A percentile compares a stretch with the other conserved stretches of the same genome.
phyloP scores from a whole-genome alignment of 345 rosid genomes.

The Balakata baccata region DNA sequence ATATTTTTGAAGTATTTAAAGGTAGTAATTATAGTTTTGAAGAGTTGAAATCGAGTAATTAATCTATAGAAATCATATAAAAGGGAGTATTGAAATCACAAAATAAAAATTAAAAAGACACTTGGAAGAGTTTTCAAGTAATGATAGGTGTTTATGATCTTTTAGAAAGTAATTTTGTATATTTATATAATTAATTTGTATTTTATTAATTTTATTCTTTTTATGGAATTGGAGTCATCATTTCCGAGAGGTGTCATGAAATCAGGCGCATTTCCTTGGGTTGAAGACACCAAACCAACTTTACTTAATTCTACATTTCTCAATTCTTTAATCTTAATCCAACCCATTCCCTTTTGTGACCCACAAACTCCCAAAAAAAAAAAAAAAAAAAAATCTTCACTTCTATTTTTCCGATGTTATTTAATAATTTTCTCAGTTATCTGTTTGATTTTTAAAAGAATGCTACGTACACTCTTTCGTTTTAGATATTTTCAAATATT shows the following conservation, averaged over 20 bases:
- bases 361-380: too few relatives aligned
- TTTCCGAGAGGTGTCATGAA: constrained; percentile 46
- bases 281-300: constrained; percentile 34
- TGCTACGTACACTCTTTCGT: too few relatives aligned
- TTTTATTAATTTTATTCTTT: background rate
- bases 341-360: constrained; percentile 21
- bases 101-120: background rate
- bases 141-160: background rate
- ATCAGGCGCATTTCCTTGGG: constrained; percentile 45
- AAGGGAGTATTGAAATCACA: background rate
- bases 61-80: too few relatives aligned
- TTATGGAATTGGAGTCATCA: constrained; percentile 27
- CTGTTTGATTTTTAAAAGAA: too few relatives aligned
- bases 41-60: too few relatives aligned
- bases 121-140: constrained; percentile 8
- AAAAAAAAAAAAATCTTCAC: background rate
- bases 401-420: constrained; percentile 4
- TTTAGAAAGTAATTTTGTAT: background rate
- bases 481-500: too few relatives aligned
- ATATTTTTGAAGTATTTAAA: too few relatives aligned
- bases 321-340: constrained; percentile 49
- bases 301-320: constrained; percentile 17
- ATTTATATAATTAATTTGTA: background rate
- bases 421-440: too few relatives aligned
- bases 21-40: too few relatives aligned